Conservation (phyloP, 805 yeast species). For the Saccharomyces jurei region DNA sequence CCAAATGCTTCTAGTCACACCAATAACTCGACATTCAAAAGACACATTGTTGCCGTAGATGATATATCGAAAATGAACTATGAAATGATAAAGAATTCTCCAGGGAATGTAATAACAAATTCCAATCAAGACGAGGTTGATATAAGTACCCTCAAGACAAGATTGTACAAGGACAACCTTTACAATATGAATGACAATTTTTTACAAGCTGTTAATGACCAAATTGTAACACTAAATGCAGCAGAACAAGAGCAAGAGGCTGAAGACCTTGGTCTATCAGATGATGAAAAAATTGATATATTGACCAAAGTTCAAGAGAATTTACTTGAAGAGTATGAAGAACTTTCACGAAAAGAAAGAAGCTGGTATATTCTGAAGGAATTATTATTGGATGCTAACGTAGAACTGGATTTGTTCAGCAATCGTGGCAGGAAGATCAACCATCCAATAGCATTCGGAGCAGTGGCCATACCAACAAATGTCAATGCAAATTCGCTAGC, state of each 20-base stretch:
- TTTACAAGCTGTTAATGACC: constrained; percentile 8
- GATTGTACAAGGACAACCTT: constrained; percentile 21
- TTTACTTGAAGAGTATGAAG: constrained; percentile 16
- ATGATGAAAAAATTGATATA: constrained; percentile 14
- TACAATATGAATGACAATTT: constrained; percentile 25
- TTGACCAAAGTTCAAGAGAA: constrained; percentile 16
- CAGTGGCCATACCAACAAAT: constrained; percentile 11
- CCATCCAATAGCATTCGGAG: constrained; percentile 7
- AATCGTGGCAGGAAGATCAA: constrained; percentile 1
- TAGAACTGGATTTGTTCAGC: constrained; percentile 27
- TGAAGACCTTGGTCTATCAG: neutral
- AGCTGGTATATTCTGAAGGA: constrained; percentile 30
- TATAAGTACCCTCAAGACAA: constrained; percentile 18
- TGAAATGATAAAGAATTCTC: constrained; percentile 28
- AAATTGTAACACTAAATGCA: constrained; percentile 3
- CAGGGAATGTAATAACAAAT: constrained; percentile 20
- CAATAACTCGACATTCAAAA: constrained; percentile 10
- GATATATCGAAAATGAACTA: constrained; percentile 29
- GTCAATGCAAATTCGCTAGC: constrained; percentile 11
- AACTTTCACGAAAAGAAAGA: constrained; percentile 16
- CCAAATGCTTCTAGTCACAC: neutral
- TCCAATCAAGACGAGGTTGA: constrained; percentile 11
- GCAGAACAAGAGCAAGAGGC: neutral
- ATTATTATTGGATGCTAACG: constrained; percentile 26
- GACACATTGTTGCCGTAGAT: constrained; percentile 28